Percentiles rank a stretch among this genome's conserved stretches.
These are phyloP conservation scores for Amaranthus hypochondriacus DNA, from an alignment of 148 eudicot genomes.

Conservation along the genomic window DNA sequence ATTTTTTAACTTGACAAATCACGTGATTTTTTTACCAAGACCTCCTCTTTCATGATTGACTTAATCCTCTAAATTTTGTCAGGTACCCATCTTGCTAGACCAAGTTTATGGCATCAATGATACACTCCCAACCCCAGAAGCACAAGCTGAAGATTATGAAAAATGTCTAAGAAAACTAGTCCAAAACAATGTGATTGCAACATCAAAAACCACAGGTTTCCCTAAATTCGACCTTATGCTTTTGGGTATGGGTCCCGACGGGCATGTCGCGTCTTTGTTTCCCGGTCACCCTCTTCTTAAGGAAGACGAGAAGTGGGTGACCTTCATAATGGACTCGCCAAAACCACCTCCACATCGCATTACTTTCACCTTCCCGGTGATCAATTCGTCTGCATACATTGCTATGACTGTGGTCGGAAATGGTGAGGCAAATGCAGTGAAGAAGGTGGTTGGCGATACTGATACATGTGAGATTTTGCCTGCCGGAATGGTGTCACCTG, in stretches of 20 bases:
- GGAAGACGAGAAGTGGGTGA: conserved; percentile 56
- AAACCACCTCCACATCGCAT: conserved; percentile 67
- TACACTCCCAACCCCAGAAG: conserved; percentile 37
- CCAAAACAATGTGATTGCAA: conserved; percentile 27
- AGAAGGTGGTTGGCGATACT: conserved; percentile 26
- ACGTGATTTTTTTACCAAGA: too few relatives aligned
- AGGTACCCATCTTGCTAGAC: conserved; percentile 47
- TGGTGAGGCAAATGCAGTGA: conserved; percentile 39
- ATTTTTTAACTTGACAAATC: too few relatives aligned
- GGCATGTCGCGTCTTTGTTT: conserved; percentile 72
- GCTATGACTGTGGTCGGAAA: conserved; percentile 53
- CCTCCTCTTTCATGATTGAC: not conserved
- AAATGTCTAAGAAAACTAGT: conserved; percentile 47
- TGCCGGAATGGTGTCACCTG: conserved; percentile 43
- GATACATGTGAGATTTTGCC: conserved; percentile 25
- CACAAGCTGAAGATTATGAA: conserved; percentile 67
- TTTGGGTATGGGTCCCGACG: conserved; percentile 76
- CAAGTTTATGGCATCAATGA: conserved; percentile 54
- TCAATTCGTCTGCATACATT: conserved; percentile 48
- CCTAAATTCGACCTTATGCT: conserved; percentile 72
- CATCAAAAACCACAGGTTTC: conserved; percentile 36
- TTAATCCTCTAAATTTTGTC: not conserved
- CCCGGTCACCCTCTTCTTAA: conserved; percentile 45
- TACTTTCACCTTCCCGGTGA: conserved; percentile 70
- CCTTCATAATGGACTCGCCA: conserved; percentile 59